phyloP scores from a whole-genome alignment of 2,329 filamentous ascomycete species.

The Aspergillus awamori region DNA sequence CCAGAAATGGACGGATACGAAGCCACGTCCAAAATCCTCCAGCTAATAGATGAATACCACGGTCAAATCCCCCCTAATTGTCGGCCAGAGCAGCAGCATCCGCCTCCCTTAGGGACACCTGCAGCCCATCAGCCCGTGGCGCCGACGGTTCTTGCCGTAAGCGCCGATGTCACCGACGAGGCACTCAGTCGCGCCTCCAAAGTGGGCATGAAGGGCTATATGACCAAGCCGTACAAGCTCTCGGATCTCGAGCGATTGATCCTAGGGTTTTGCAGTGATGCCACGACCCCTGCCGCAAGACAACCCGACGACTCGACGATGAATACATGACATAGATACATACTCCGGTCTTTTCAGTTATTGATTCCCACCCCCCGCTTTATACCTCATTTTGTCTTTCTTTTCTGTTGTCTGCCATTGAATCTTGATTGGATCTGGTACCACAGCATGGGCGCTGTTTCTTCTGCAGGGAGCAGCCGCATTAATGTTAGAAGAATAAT shows the following conservation, averaged over 20 bases:
- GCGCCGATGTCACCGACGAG: slow-evolving; percentile 67
- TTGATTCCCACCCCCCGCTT: slow-evolving; percentile 9
- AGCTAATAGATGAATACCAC: slow-evolving; percentile 50
- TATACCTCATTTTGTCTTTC: slow-evolving; percentile 13
- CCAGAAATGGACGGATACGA: slow-evolving; percentile 73
- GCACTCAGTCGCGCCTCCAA: slow-evolving; percentile 62
- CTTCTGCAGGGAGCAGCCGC: slow-evolving; percentile 3
- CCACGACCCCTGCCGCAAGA: slow-evolving; percentile 6
- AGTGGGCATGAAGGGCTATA: slow-evolving; percentile 68
- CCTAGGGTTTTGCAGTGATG: slow-evolving; percentile 46
- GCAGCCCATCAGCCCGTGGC: slow-evolving; percentile 34
- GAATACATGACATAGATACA: slow-evolving; percentile 22
- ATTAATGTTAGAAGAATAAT: slow-evolving; percentile 10
- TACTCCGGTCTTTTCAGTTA: slow-evolving; percentile 6
- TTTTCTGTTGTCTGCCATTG: slow-evolving; percentile 10
- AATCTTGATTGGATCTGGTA: neutral
- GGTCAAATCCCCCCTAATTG: slow-evolving; percentile 24
- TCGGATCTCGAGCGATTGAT: slow-evolving; percentile 65
- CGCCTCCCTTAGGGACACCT: slow-evolving; percentile 16
- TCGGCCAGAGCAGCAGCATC: slow-evolving; percentile 3
- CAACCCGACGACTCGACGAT: slow-evolving; percentile 19
- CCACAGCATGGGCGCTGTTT: neutral
- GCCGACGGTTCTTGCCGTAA: slow-evolving; percentile 63
- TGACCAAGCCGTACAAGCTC: slow-evolving; percentile 69
- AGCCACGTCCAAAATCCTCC: slow-evolving; percentile 65